A percentile compares a stretch with the other conserved stretches of the same genome.
Evolutionary conservation across 768 basidiomycete species (phyloP).

Genomic region (Pisolithus sp.): DNA sequence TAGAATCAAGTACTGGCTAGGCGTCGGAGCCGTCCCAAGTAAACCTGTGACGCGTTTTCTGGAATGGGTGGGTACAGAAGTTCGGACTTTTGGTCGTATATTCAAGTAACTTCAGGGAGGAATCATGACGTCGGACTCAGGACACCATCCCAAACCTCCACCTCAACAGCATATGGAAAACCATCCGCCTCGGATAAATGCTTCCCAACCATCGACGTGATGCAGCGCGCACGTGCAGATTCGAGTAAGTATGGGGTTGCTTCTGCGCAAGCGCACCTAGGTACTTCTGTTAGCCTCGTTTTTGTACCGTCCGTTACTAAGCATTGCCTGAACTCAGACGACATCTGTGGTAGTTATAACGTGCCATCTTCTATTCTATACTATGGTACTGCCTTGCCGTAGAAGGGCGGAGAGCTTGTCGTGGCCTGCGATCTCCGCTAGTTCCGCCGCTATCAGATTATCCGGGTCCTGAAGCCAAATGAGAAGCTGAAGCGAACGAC

Average conservation of each 20-base stretch:
- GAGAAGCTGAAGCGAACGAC: conserved; percentile 3
- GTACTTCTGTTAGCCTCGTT: too few relatives aligned
- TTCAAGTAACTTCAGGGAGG: conserved; percentile 42
- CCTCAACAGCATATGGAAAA: conserved; percentile 1
- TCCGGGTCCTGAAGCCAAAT: conserved; percentile 52
- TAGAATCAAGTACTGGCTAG: conserved; percentile 86
- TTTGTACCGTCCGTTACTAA: too few relatives aligned
- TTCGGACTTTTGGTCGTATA: neutral
- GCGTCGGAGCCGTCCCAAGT: conserved; percentile 76
- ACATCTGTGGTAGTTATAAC: neutral
- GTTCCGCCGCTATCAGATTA: conserved; percentile 50
- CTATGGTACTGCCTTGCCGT: conserved; percentile 11
- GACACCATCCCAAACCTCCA: conserved; percentile 41
- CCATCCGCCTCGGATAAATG: too few relatives aligned
- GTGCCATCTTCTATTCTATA: neutral
- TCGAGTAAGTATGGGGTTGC: too few relatives aligned
- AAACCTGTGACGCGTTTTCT: conserved; percentile 71
- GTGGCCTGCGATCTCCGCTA: conserved; percentile 56
- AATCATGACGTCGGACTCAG: conserved; percentile 51
- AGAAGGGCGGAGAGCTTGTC: conserved; percentile 40
- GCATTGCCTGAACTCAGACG: too few relatives aligned
- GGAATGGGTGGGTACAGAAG: conserved; percentile 49
- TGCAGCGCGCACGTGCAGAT: too few relatives aligned
- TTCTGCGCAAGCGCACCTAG: too few relatives aligned
- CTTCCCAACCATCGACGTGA: too few relatives aligned